These are phyloP conservation scores for Pseudopithomyces chartarum DNA, from an alignment of 2,329 filamentous ascomycete genomes.

Conservation along the genomic window DNA sequence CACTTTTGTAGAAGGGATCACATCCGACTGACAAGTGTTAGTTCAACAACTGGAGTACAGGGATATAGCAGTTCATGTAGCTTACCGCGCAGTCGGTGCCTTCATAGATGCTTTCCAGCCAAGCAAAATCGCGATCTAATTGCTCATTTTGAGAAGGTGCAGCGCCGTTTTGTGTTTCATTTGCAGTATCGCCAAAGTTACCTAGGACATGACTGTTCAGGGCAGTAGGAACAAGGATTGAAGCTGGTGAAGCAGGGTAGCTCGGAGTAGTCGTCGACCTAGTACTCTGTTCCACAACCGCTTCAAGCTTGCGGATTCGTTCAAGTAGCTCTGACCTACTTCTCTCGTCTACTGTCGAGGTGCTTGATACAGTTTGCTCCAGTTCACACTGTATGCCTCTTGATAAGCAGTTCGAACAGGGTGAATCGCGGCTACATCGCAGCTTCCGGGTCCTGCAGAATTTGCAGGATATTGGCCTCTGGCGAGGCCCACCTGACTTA, in stretches of 20 bases:
- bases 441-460: constrained; percentile 35
- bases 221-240: neutral
- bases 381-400: constrained; percentile 23
- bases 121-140: constrained; percentile 19
- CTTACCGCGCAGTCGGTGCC: constrained; percentile 11
- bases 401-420: constrained; percentile 33
- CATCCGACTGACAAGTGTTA: constrained; percentile 1
- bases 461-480: constrained; percentile 27
- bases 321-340: constrained; percentile 17
- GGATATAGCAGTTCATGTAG: too few species aligned
- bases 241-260: neutral
- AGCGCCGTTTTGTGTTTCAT: neutral
- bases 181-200: neutral
- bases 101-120: constrained; percentile 20
- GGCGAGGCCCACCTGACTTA: constrained; percentile 9
- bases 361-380: neutral
- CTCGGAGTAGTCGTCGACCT: neutral
- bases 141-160: constrained; percentile 7
- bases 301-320: constrained; percentile 19
- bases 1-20: constrained; percentile 5
- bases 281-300: constrained; percentile 10
- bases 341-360: neutral
- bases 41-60: too few species aligned
- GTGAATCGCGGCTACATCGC: constrained; percentile 28
- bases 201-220: neutral